A percentile compares a stretch with the other conserved stretches of the same genome.
Conservation (phyloP, 352 stramenopile genomes). For the Salisapilia sapeloensis region DNA sequence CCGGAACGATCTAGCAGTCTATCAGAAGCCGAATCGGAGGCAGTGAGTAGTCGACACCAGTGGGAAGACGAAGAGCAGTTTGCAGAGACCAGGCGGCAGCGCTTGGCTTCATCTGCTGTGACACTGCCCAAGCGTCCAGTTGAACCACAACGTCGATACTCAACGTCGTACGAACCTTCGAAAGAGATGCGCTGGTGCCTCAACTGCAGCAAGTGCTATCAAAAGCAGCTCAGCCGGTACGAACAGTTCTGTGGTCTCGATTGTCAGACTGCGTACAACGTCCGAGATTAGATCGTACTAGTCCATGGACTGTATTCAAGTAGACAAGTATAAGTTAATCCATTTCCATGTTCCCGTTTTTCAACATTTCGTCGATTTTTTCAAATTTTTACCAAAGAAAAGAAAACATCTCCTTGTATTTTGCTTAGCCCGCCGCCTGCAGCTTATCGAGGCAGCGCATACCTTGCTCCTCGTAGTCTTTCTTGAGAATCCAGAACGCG, state of each 20-base stretch:
- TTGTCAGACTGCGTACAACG: slow-evolving; percentile 47
- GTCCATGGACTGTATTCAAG: no score
- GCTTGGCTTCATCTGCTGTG: slow-evolving; percentile 6
- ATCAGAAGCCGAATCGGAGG: slow-evolving; percentile 12
- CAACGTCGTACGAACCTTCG: slow-evolving; percentile 36
- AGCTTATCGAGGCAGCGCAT: slow-evolving; percentile 69
- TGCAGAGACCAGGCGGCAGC: slow-evolving; percentile 6
- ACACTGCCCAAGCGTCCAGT: slow-evolving; percentile 7
- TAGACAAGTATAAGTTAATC: no score
- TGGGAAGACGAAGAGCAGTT: slow-evolving; percentile 3
- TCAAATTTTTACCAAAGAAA: no score
- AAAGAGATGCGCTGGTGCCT: slow-evolving; percentile 59
- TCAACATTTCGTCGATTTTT: no score
- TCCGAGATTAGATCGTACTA: no score
- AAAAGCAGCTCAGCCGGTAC: slow-evolving; percentile 40
- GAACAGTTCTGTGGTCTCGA: slow-evolving; percentile 53
- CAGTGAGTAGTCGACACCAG: slow-evolving; percentile 3
- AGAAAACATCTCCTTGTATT: no score
- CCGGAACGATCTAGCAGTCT: slow-evolving; percentile 1
- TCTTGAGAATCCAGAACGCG: slow-evolving; percentile 90
- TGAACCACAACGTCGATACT: slow-evolving; percentile 4
- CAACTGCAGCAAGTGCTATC: slow-evolving; percentile 68
- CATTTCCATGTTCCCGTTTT: no score
- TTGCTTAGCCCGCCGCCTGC: no score
- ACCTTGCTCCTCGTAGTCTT: slow-evolving; percentile 91